Evolutionary conservation across 805 yeast species (phyloP).

Genomic region (Lachancea mirantina): DNA sequence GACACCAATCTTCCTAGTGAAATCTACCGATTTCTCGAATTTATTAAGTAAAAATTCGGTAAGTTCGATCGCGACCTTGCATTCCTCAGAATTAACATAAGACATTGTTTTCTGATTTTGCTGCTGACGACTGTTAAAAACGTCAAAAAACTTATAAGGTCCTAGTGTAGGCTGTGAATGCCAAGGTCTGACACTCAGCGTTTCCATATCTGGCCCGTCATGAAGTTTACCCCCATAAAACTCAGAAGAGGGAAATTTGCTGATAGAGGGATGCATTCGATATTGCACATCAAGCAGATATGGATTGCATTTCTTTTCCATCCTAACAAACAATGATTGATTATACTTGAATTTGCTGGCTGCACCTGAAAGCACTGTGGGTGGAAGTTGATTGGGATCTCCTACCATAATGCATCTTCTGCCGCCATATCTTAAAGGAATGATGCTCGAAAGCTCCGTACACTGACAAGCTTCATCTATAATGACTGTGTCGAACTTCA

Average conservation of each 20-base stretch:
- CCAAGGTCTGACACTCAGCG: constrained; percentile 63
- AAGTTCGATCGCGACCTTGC: constrained; percentile 62
- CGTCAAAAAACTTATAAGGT: constrained; percentile 77
- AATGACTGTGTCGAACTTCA: constrained; percentile 81
- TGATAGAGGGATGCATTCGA: constrained; percentile 95
- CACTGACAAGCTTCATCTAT: constrained; percentile 98
- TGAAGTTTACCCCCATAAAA: constrained; percentile 67
- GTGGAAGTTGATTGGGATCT: constrained; percentile 97
- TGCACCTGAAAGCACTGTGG: constrained; percentile 85
- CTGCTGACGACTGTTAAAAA: constrained; percentile 55
- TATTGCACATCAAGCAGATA: constrained; percentile 83
- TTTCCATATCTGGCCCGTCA: constrained; percentile 73
- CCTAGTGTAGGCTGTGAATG: constrained; percentile 49
- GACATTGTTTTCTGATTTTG: constrained; percentile 63
- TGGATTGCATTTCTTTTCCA: constrained; percentile 61
- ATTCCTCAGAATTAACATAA: constrained; percentile 63
- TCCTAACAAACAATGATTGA: constrained; percentile 87
- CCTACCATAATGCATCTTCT: constrained; percentile 93
- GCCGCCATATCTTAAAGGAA: constrained; percentile 89
- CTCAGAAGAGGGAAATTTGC: constrained; percentile 75
- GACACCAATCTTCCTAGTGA: constrained; percentile 73
- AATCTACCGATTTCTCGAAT: constrained; percentile 40
- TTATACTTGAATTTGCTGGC: constrained; percentile 79
- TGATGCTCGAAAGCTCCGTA: constrained; percentile 85
- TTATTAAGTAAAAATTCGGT: constrained; percentile 44